Evolutionary conservation across 1,139 yeast species (phyloP).

Genomic region (Spencermartinsiella ligniputridi): DNA sequence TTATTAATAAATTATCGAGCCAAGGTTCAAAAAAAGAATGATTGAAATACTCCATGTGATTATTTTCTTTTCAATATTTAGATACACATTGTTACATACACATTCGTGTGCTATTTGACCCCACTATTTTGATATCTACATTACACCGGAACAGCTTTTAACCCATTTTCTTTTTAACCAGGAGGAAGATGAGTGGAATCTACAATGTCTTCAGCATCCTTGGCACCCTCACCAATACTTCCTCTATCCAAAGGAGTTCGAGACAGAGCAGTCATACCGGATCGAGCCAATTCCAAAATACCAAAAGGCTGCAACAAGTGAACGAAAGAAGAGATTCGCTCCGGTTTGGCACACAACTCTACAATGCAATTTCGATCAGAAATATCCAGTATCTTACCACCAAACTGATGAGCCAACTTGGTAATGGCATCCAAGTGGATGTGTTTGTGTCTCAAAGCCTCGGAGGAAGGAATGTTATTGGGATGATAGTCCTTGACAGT

Average conservation of each 20-base stretch:
- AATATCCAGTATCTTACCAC: conserved; percentile 89
- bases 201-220: conserved; percentile 59
- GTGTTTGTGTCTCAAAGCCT: conserved; percentile 91
- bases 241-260: conserved; percentile 76
- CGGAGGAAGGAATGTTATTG: conserved; percentile 81
- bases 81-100: neutral
- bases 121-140: conserved; percentile 1
- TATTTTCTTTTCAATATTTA: no score
- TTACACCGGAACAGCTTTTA: neutral
- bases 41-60: no score
- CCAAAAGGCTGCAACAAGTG: conserved; percentile 94
- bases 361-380: conserved; percentile 92
- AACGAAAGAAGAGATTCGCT: conserved; percentile 79
- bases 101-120: no score
- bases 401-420: conserved; percentile 77
- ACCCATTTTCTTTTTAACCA: conserved; percentile 47
- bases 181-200: conserved; percentile 64
- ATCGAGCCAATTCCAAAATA: conserved; percentile 89
- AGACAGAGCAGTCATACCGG: conserved; percentile 98
- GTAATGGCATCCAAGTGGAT: conserved; percentile 81
- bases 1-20: neutral
- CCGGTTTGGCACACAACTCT: conserved; percentile 91
- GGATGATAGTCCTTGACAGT: conserved; percentile 57
- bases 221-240: conserved; percentile 43
- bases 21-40: no score